These are phyloP conservation scores for Phoma sp. DNA, from an alignment of 2,329 filamentous ascomycete genomes.

Conservation along the genomic window DNA sequence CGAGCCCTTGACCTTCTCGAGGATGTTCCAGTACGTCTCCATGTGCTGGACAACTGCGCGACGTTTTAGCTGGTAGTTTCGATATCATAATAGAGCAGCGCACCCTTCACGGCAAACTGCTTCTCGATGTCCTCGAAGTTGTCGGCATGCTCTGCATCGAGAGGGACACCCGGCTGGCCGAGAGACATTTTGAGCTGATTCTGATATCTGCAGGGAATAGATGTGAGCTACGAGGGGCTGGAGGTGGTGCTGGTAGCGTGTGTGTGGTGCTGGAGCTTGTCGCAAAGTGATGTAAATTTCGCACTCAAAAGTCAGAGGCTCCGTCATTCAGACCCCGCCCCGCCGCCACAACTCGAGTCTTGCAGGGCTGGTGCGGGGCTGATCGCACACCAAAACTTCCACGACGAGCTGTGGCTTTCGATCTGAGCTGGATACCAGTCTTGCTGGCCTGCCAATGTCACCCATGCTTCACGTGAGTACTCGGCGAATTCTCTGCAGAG, in stretches of 20 bases:
- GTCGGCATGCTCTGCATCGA: slow-evolving; percentile 65
- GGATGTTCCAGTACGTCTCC: slow-evolving; percentile 94
- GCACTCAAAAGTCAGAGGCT: slow-evolving; percentile 18
- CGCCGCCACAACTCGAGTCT: slow-evolving; percentile 13
- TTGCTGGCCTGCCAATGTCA: slow-evolving; percentile 41
- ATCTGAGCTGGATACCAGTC: not conserved
- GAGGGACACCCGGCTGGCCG: slow-evolving; percentile 29
- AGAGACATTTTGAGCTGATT: slow-evolving; percentile 42
- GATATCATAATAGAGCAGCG: not conserved
- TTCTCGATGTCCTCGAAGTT: slow-evolving; percentile 90
- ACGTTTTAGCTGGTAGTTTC: slow-evolving; percentile 32
- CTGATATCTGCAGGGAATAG: not conserved
- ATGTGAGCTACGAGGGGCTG: not conserved
- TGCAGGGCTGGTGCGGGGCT: slow-evolving; percentile 34
- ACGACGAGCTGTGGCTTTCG: slow-evolving; percentile 21
- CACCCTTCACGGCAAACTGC: slow-evolving; percentile 97
- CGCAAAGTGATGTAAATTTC: slow-evolving; percentile 31
- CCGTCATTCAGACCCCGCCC: slow-evolving; percentile 36
- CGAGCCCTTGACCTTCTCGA: slow-evolving; percentile 90
- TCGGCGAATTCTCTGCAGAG: not conserved
- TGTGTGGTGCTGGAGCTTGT: not conserved
- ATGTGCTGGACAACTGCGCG: slow-evolving; percentile 84
- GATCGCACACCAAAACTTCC: slow-evolving; percentile 43
- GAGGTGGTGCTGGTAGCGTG: not conserved
- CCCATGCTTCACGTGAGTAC: slow-evolving; percentile 39